These are phyloP conservation scores for Arthrobotrys entomopaga DNA, from an alignment of 2,329 filamentous ascomycete genomes.

Conservation along the genomic window DNA sequence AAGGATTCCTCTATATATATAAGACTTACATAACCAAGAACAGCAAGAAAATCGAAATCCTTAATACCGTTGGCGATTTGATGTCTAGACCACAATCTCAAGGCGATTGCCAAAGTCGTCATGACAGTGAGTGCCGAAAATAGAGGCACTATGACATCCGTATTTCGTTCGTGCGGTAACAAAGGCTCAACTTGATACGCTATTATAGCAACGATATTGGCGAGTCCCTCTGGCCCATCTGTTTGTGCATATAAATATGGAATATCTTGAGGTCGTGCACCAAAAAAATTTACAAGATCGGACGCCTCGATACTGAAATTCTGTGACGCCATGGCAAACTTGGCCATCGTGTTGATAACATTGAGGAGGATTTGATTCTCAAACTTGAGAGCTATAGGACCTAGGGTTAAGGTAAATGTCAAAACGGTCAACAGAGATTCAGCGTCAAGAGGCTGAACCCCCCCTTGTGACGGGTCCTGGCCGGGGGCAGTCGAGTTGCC, in stretches of 20 bases:
- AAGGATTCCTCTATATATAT: neutral
- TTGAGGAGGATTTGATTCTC: neutral
- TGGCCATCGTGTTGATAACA: slow-evolving; percentile 3
- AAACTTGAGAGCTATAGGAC: neutral
- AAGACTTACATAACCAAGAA: slow-evolving; percentile 30
- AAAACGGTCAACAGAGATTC: neutral
- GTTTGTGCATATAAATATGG: neutral
- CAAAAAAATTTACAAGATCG: slow-evolving; percentile 13
- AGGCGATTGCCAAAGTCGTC: slow-evolving; percentile 24
- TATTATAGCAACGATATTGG: neutral
- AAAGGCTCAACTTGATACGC: neutral
- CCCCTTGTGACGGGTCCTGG: neutral
- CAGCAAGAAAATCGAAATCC: slow-evolving; percentile 25
- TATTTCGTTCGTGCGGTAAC: slow-evolving; percentile 13
- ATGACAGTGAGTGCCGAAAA: slow-evolving; percentile 28
- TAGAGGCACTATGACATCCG: slow-evolving; percentile 12
- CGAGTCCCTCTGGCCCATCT: neutral
- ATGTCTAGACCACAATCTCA: slow-evolving; percentile 39
- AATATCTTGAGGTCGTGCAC: slow-evolving; percentile 12
- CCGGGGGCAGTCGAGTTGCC: neutral
- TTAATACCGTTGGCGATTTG: slow-evolving; percentile 28
- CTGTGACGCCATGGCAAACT: neutral
- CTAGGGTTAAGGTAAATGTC: neutral
- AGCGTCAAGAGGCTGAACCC: neutral
- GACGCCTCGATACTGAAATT: slow-evolving; percentile 6